Conservation (phyloP, 2,329 filamentous ascomycete species). For the Diaporthe australafricana region DNA sequence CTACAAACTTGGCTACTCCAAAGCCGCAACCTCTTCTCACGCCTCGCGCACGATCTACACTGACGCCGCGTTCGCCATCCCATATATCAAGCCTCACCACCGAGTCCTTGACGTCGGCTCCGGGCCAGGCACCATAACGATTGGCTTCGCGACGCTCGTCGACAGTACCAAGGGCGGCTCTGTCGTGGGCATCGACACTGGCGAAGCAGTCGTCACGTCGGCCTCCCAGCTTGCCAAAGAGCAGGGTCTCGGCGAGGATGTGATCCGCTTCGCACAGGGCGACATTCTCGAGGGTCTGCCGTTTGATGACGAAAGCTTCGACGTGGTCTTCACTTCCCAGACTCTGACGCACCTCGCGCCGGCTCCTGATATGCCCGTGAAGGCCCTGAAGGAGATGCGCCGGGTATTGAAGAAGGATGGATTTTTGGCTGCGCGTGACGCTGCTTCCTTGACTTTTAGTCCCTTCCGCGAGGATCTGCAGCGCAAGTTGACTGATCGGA, state of each 20-base stretch:
- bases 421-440: conserved; percentile 46
- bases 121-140: conserved; percentile 34
- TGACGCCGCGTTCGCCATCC: conserved; percentile 31
- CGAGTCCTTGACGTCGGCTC: conserved; percentile 29
- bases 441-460: conserved; percentile 34
- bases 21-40: conserved; percentile 23
- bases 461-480: conserved; percentile 17
- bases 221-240: neutral
- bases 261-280: conserved; percentile 16
- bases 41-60: conserved; percentile 32
- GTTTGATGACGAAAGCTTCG: conserved; percentile 44
- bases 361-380: conserved; percentile 36
- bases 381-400: conserved; percentile 45
- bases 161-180: neutral
- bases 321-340: conserved; percentile 47
- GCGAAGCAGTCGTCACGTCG: conserved; percentile 3
- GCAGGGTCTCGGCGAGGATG: neutral
- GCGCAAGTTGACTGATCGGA: neutral
- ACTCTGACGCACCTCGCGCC: conserved; percentile 44
- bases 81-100: conserved; percentile 28
- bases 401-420: conserved; percentile 46
- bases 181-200: conserved; percentile 29
- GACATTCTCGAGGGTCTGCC: conserved; percentile 46
- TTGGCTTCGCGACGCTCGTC: conserved; percentile 18
- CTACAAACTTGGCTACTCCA: conserved; percentile 20